Evolutionary conservation across 768 basidiomycete species (phyloP).

Genomic region (Hericium rajendrae): DNA sequence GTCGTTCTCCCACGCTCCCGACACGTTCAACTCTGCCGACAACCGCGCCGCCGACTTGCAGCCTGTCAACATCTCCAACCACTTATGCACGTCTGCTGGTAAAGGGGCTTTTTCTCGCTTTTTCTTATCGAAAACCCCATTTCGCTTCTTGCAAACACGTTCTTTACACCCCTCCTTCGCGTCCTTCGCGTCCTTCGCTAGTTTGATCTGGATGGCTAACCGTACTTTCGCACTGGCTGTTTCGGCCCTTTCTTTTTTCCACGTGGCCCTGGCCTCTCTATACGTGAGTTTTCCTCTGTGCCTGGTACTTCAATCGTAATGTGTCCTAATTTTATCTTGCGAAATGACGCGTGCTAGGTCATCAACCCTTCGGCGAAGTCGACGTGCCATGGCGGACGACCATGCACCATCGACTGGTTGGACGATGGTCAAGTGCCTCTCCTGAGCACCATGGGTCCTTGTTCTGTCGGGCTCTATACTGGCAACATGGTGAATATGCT

Average conservation of each 20-base stretch:
- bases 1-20: too few species aligned
- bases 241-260: neutral
- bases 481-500: conserved; percentile 37
- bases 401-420: conserved; percentile 49
- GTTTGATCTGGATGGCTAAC: neutral
- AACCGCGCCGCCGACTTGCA: too few species aligned
- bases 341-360: neutral
- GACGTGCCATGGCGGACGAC: conserved; percentile 40
- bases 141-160: neutral
- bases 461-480: conserved; percentile 48
- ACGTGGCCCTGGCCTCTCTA: conserved; percentile 2
- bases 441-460: conserved; percentile 38
- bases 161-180: neutral
- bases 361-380: neutral
- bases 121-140: too few species aligned
- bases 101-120: too few species aligned
- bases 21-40: too few species aligned
- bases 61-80: too few species aligned
- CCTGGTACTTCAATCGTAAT: neutral
- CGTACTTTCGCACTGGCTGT: neutral
- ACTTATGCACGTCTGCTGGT: too few species aligned
- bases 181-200: neutral
- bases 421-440: conserved; percentile 52
- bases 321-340: neutral
- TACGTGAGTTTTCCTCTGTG: neutral